phyloP scores from a whole-genome alignment of 2,329 filamentous ascomycete species.

The Dothideomycetes sp. region DNA sequence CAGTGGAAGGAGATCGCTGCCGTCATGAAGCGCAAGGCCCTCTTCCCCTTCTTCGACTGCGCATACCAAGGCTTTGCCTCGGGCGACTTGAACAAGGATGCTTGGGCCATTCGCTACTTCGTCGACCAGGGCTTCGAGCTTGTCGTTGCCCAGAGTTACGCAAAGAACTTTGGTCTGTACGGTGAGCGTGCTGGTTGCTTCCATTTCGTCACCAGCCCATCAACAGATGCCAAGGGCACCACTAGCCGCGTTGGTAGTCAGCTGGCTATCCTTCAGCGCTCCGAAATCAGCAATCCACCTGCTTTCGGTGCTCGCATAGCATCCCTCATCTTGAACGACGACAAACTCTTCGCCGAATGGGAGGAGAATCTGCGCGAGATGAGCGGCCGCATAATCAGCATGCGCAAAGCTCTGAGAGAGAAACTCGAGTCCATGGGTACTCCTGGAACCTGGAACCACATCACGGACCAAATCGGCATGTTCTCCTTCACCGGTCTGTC shows the following conservation, averaged over 20 bases:
- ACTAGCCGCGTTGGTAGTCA: conserved; percentile 65
- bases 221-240: conserved; percentile 52
- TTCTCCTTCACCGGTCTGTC: conserved; percentile 84
- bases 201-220: conserved; percentile 75
- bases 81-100: conserved; percentile 73
- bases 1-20: conserved; percentile 88
- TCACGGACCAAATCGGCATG: conserved; percentile 99
- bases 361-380: conserved; percentile 84
- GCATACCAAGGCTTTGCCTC: conserved; percentile 98
- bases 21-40: conserved; percentile 63
- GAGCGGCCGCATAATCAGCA: conserved; percentile 88
- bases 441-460: conserved; percentile 89
- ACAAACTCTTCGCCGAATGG: conserved; percentile 76
- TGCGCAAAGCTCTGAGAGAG: conserved; percentile 66
- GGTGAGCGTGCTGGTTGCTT: conserved; percentile 94
- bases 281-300: conserved; percentile 94
- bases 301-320: conserved; percentile 89
- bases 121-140: conserved; percentile 75
- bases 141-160: conserved; percentile 41
- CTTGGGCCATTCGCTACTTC: conserved; percentile 90
- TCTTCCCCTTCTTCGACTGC: conserved; percentile 97
- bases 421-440: conserved; percentile 79
- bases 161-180: conserved; percentile 66
- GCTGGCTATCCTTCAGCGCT: conserved; percentile 86
- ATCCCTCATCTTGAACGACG: conserved; percentile 71